Evolutionary conservation across 2,329 filamentous ascomycete species (phyloP).

Genomic region (Pestalotiopsis sp.): DNA sequence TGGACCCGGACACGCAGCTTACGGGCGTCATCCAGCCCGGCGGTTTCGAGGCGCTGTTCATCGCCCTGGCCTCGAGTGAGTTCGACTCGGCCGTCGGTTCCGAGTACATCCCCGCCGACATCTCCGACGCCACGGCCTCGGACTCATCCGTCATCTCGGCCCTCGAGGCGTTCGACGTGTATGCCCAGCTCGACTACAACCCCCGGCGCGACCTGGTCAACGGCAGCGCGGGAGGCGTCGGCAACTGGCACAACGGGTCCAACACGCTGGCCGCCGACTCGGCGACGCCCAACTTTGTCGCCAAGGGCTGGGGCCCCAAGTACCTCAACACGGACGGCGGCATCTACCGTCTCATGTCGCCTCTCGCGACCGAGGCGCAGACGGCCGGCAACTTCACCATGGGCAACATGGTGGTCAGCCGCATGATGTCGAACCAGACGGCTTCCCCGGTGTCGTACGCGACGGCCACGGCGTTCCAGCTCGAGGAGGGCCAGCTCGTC

Average conservation of each 20-base stretch:
- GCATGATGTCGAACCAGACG: conserved; percentile 15
- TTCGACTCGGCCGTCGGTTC: conserved; percentile 5
- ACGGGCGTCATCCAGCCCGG: conserved; percentile 47
- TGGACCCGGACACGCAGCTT: conserved; percentile 50
- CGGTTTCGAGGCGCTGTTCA: conserved; percentile 51
- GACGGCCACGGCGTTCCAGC: conserved; percentile 24
- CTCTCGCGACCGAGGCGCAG: conserved; percentile 42
- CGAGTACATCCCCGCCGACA: conserved; percentile 7
- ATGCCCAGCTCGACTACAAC: conserved; percentile 40
- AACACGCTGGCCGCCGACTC: conserved; percentile 35
- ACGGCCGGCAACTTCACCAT: conserved; percentile 28
- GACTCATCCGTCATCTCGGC: conserved; percentile 33
- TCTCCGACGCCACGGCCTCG: conserved; percentile 28
- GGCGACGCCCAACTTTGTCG: conserved; percentile 42
- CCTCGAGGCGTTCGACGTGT: conserved; percentile 45
- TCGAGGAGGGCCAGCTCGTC: conserved; percentile 28
- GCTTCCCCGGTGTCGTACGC: conserved; percentile 12
- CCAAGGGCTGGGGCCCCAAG: conserved; percentile 48
- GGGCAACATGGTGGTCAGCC: conserved; percentile 4
- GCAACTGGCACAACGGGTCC: conserved; percentile 39
- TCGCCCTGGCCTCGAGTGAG: conserved; percentile 27
- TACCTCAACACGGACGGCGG: conserved; percentile 40
- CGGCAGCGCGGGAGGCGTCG: conserved; percentile 36
- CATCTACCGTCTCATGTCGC: conserved; percentile 44
- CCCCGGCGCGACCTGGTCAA: conserved; percentile 43